phyloP scores from a whole-genome alignment of 2,329 filamentous ascomycete species.

The Blastomyces silverae region DNA sequence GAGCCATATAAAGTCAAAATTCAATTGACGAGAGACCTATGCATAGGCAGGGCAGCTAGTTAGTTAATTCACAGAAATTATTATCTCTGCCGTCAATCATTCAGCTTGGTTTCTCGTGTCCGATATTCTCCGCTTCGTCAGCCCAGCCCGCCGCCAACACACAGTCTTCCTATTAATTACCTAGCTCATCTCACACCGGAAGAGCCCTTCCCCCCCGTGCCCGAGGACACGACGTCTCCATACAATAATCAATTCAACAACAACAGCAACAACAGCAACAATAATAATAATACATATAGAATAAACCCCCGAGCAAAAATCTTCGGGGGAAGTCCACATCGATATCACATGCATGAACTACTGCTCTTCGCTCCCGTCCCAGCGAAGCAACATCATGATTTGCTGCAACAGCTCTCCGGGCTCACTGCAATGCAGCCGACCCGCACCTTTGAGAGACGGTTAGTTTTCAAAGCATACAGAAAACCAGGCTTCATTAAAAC shows the following conservation, averaged over 20 bases:
- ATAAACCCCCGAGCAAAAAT: background rate
- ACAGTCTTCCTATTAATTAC: conserved; percentile 5
- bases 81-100: background rate
- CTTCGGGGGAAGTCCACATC: background rate
- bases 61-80: background rate
- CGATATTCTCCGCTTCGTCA: background rate
- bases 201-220: background rate
- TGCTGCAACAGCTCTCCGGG: conserved; percentile 56
- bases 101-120: background rate
- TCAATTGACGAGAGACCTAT: background rate
- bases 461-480: conserved; percentile 53
- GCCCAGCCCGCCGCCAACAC: background rate
- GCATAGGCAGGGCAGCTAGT: background rate
- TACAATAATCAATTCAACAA: background rate
- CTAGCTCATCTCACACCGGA: background rate
- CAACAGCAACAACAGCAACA: background rate
- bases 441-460: conserved; percentile 48
- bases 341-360: conserved; percentile 53
- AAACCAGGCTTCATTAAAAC: conserved; percentile 39
- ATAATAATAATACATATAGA: background rate
- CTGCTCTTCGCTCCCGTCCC: conserved; percentile 56
- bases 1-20: background rate
- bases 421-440: conserved; percentile 56
- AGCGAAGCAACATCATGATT: conserved; percentile 51
- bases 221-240: background rate